Base-by-base conservation (phyloP, 129 eudicot genomes). In the Sambucus nigra region DNA sequence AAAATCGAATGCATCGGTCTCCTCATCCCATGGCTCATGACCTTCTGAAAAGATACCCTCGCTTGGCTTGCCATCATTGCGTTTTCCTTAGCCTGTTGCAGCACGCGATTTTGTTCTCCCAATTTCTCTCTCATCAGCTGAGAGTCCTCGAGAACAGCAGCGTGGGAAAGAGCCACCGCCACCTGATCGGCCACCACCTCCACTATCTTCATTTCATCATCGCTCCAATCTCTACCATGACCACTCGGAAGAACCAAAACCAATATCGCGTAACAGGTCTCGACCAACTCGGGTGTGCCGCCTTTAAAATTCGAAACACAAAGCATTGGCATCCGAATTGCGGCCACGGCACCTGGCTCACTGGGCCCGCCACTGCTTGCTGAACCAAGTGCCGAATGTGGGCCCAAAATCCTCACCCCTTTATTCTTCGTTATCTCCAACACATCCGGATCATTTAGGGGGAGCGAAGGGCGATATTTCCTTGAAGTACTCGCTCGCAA, bases 141-240 rank as follows among this genome's bases (percentile, higher is more conserved):
- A 1, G 96, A 88, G 64, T 88, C 96, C 66, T 82, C 94, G 22
- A 87, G 96, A 62, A 87, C 91, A 1, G 83, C 69, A 18, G 96
- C 96, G 66, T 87, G 94, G 9, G 94, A 87, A 0, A 87, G 75
- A 40, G 94, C 96, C 10, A 87, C 96, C 25, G 94, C 89, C 54
- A 88, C 96, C 50, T 88, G 96, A 63, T 88, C 96, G 1, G 96
- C 96, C 55, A 88, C 96, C 15, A 80, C 96, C 64, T 88, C 82
- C 31, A 88, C 81, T 40, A 88, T 88, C 54, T 80, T 80, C 75
- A 88, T 64, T 61, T 88, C 96, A 23, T 75, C 80, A 1, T 57
- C 19, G 47, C 71, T 77, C 94, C 94, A 88, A 5, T 50, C 55
- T 25, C 86, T 59, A 1, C 40, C 80, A 14, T 47, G 47, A 10